phyloP scores from a whole-genome alignment of 371 early-diverging fungal genomes.

The Choanephora cucurbitarum region DNA sequence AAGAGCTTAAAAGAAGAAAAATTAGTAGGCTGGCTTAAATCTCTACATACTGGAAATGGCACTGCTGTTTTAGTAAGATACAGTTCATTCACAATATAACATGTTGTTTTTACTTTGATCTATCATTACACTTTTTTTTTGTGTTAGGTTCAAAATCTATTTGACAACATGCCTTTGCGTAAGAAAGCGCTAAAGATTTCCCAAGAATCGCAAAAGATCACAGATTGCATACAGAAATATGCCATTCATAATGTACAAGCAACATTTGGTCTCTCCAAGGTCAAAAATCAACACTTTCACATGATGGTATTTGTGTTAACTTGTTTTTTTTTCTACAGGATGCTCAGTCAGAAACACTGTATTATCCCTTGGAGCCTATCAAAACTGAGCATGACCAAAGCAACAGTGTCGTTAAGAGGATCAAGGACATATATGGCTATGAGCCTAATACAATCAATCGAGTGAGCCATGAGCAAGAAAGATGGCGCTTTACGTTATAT shows the following conservation, averaged over 20 bases:
- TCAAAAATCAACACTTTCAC: too few relatives aligned
- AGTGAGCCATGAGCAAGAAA: background rate
- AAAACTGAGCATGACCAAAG: too few relatives aligned
- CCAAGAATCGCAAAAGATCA: constrained; percentile 71
- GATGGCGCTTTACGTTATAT: background rate
- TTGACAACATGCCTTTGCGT: constrained; percentile 77
- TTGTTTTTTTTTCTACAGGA: too few relatives aligned
- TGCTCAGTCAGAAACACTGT: too few relatives aligned
- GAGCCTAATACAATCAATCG: constrained; percentile 40
- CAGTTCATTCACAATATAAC: too few relatives aligned
- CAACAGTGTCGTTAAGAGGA: too few relatives aligned
- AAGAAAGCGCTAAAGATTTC: constrained; percentile 69
- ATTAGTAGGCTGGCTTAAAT: constrained; percentile 71
- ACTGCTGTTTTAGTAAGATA: constrained; percentile 79
- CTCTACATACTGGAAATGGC: constrained; percentile 84
- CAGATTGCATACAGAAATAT: constrained; percentile 77
- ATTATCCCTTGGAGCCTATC: too few relatives aligned
- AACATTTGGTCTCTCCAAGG: constrained; percentile 66
- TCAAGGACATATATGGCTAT: constrained; percentile 72
- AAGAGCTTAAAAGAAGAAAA: constrained; percentile 81
- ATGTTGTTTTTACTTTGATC: too few relatives aligned
- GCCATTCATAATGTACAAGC: constrained; percentile 80
- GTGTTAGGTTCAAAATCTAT: constrained; percentile 84
- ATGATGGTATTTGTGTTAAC: too few relatives aligned
- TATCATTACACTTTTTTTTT: too few relatives aligned